These are phyloP conservation scores for Agarophyton chilense DNA, from an alignment of 23 red algal species.

Conservation along the genomic window DNA sequence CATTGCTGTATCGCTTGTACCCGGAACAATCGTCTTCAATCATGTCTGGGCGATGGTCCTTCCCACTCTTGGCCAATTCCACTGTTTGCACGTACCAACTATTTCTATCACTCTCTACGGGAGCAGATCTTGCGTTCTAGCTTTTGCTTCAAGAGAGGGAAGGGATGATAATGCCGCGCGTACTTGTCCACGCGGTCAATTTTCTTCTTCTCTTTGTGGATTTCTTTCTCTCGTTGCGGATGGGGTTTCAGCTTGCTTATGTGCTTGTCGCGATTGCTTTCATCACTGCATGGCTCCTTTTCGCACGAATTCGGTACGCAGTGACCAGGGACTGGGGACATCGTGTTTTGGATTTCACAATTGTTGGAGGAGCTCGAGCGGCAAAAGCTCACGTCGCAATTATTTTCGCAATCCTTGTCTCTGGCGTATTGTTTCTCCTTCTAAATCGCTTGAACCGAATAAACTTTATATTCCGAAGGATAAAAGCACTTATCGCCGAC, in stretches of 20 bases:
- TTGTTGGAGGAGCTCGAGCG: not conserved
- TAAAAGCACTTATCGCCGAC: not conserved
- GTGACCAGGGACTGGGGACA: slow-evolving; percentile 32
- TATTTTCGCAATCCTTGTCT: not conserved
- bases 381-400: slow-evolving; percentile 25
- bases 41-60: not conserved
- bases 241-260: slow-evolving; percentile 38
- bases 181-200: slow-evolving; percentile 47
- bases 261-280: slow-evolving; percentile 8
- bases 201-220: slow-evolving; percentile 43
- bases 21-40: not conserved
- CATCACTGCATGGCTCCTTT: slow-evolving; percentile 33
- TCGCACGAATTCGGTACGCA: slow-evolving; percentile 48
- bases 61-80: not conserved
- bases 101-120: not conserved
- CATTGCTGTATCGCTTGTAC: slow-evolving; percentile 25
- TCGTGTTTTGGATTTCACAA: slow-evolving; percentile 32
- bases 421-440: not conserved
- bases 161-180: not conserved
- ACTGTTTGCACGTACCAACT: slow-evolving; percentile 9
- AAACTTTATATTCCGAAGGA: slow-evolving; percentile 2
- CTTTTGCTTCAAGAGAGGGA: slow-evolving; percentile 26
- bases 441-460: not conserved
- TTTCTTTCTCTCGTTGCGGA: slow-evolving; percentile 37
- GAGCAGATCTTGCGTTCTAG: slow-evolving; percentile 57